Conservation (phyloP, 345 rosid species). For the Salix viminalis region DNA sequence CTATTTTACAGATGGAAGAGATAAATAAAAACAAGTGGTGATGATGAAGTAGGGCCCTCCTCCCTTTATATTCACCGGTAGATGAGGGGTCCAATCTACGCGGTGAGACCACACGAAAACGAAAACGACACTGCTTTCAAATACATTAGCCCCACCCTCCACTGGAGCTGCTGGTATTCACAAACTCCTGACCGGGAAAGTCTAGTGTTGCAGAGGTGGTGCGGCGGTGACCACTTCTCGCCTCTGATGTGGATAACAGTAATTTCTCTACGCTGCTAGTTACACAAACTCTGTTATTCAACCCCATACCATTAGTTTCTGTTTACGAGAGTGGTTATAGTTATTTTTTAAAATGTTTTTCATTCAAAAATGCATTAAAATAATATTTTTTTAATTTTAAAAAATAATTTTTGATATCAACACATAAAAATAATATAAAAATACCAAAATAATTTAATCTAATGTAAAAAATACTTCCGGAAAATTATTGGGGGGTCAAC, state of each 20-base stretch:
- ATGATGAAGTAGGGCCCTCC: not conserved
- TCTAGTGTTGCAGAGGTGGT: not conserved
- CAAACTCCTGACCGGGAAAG: not conserved
- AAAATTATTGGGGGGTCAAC: not conserved
- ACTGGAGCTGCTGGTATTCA: not conserved
- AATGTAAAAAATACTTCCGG: no score
- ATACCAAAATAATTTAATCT: no score
- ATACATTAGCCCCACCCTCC: not conserved
- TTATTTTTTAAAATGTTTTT: no score
- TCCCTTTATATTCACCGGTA: not conserved
- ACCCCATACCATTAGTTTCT: not conserved
- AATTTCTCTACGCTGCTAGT: not conserved
- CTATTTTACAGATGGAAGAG: not conserved
- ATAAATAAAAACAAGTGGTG: not conserved
- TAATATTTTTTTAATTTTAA: no score
- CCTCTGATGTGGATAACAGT: not conserved
- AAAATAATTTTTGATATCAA: no score
- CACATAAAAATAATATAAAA: no score
- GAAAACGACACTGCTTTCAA: not conserved
- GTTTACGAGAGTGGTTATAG: no score
- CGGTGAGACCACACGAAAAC: not conserved
- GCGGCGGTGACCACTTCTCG: not conserved
- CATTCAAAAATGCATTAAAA: no score
- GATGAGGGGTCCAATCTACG: constrained; percentile 4
- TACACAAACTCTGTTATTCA: not conserved